Evolutionary conservation across 345 rosid genomes (phyloP), one percentile per base, ranked within the genome.

Genomic region (Hibiscus mutabilis): DNA sequence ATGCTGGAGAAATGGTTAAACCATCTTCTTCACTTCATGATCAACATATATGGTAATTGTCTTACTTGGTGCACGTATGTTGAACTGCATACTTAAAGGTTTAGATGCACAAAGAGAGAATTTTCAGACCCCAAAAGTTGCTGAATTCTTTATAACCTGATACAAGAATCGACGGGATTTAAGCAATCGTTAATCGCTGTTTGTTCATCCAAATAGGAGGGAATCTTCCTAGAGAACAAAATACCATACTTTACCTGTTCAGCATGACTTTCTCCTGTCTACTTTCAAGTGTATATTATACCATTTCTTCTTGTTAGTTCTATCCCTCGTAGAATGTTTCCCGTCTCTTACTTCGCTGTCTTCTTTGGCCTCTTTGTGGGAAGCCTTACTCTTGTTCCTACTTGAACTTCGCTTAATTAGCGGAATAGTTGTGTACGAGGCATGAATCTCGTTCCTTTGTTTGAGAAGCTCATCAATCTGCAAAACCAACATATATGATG

Each of bases 241-340:
- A 21, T 29, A 25, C 1, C n/a, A 21, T 31, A 53, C 44, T 69
- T 68, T 77, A 79, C 85, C 79, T 16, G 25, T 29, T 82, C 83
- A 92, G 83, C 99, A 92, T 75, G 93, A 85, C 80, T 92, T 96
- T 85, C 92, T 85, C 88, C 88, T 96, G 84, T 89, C 91, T 63
- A 87, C 90, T 81, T 91, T 92, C 78, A 89, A 70, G 67, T 80
- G 91, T 77, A 92, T 78, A 73, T 89, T 90, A 78, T 79, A 92
- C 99, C 98, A 96, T 83, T 74, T 92, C 86, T 88, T 94, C 79
- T 86, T 96, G 89, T 81, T 89, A 6, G 79, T 31, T 80, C 82
- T 79, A 59, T 90, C 93, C 71, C 83, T 79, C n/a, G 57, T 53
- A 37, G 87, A 73, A 77, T 83, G 60, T 80, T 86, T 88, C 85